Percentiles rank a stretch among this genome's conserved stretches.
These are phyloP conservation scores for Mycosphaerella sp. DNA, from an alignment of 2,329 filamentous ascomycete species.

Conservation along the genomic window DNA sequence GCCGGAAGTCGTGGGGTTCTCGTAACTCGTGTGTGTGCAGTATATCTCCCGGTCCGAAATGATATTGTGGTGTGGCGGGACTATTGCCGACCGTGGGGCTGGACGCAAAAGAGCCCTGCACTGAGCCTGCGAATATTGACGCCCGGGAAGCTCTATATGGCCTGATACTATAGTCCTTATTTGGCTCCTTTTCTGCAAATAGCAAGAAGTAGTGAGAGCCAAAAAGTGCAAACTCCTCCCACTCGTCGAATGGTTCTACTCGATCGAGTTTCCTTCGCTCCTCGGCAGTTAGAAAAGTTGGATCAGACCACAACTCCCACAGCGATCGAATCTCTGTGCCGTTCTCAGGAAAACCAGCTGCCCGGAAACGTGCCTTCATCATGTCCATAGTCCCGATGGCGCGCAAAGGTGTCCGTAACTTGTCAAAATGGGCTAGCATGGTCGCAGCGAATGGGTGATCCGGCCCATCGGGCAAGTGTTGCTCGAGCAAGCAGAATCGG, in stretches of 20 bases:
- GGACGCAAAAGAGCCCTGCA: conserved; percentile 17
- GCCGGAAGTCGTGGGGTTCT: conserved; percentile 29
- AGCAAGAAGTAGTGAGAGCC: conserved; percentile 78
- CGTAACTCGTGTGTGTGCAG: conserved; percentile 27
- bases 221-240: conserved; percentile 89
- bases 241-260: conserved; percentile 86
- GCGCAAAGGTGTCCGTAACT: conserved; percentile 70
- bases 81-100: conserved; percentile 15
- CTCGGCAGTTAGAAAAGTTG: conserved; percentile 54
- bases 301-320: conserved; percentile 75
- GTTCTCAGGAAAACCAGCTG: conserved; percentile 57
- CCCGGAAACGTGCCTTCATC: conserved; percentile 62
- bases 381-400: conserved; percentile 58
- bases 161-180: conserved; percentile 23
- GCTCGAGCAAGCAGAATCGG: conserved; percentile 80
- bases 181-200: conserved; percentile 49
- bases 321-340: conserved; percentile 58
- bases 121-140: conserved; percentile 21
- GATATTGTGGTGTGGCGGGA: conserved; percentile 22
- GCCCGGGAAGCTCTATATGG: conserved; percentile 23
- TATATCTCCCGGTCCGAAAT: conserved; percentile 22
- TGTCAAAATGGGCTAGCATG: conserved; percentile 78
- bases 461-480: conserved; percentile 70
- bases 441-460: conserved; percentile 77
- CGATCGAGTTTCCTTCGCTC: conserved; percentile 59